Evolutionary conservation across 352 stramenopile genomes (phyloP), one percentile per base, ranked within the genome.

Genomic region (Pythium angustatum): DNA sequence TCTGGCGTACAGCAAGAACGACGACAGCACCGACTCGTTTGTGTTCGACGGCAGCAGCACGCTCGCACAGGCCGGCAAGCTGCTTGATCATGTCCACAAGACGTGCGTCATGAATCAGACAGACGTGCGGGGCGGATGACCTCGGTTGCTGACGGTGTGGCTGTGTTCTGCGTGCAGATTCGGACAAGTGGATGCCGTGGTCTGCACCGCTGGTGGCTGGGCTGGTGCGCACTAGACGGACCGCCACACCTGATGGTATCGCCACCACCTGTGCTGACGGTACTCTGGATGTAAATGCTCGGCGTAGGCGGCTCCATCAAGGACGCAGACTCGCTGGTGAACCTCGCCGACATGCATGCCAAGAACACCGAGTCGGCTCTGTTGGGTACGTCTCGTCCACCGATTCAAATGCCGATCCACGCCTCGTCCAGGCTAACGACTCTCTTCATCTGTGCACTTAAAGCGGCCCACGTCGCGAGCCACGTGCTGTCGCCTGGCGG

Each of bases 281-380:
- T n/a, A n/a, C n/a, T n/a, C n/a, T n/a, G n/a, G n/a, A n/a, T n/a
- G n/a, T n/a, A n/a, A n/a, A n/a, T n/a, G n/a, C n/a, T 62, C 21
- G 45, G 12, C 53, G 11, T 28, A 75, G 83, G 84, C 21, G 86
- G 84, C 19, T 91, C 79, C 53, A 89, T 94, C 64, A 81, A 77
- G 27, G 78, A 89, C 40, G 58, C 63, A 12, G 78, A 90, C 17
- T 73, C 84, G 33, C 76, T 93, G n/a, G 54, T 70, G 6, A 89
- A 88, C 55, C 51, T 93, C 22, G 59, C 74, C 1, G 72, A 90
- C 33, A 91, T 95, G 82, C 79, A 91, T 56, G 51, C 66, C 19
- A 90, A 90, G 73, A 94, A 94, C 65, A 85, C 86, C 49, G 82
- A 94, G 59, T 95, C 85, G 8, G 85, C 85, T 1, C 68, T 94